phyloP scores from a whole-genome alignment of 768 basidiomycete species.

The Hydnomerulius pinastri region DNA sequence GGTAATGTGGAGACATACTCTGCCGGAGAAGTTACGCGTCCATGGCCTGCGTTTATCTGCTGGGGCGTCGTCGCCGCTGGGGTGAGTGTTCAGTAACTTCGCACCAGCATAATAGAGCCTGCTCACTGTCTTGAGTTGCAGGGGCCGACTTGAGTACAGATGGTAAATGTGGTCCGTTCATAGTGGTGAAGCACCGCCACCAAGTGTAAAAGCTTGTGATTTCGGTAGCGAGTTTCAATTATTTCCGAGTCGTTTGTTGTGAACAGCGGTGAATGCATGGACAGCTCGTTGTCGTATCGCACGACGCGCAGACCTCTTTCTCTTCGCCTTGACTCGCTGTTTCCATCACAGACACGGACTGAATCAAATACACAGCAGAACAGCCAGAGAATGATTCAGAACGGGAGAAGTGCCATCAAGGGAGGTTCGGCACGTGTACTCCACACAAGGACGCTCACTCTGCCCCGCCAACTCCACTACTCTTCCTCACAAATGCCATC shows the following conservation, averaged over 20 bases:
- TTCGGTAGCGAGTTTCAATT: too few relatives aligned
- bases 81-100: too few relatives aligned
- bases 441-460: constrained; percentile 10
- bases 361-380: background rate
- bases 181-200: too few relatives aligned
- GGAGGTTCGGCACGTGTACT: background rate
- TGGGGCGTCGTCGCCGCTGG: constrained; percentile 56
- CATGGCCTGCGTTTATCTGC: constrained; percentile 53
- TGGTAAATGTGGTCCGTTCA: constrained; percentile 30
- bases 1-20: constrained; percentile 48
- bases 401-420: background rate
- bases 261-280: constrained; percentile 6
- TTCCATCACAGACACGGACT: background rate
- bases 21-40: constrained; percentile 62
- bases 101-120: too few relatives aligned
- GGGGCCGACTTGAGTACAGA: constrained; percentile 36
- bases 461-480: constrained; percentile 18
- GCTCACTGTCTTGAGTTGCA: constrained; percentile 34
- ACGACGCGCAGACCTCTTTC: constrained; percentile 9
- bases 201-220: too few relatives aligned
- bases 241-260: too few relatives aligned
- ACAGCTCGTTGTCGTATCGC: constrained; percentile 11
- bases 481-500: constrained; percentile 6
- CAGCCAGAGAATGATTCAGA: background rate
- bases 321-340: constrained; percentile 4